A percentile compares a stretch with the other conserved stretches of the same genome.
Conservation (phyloP, 148 eudicot genomes). For the Nepenthes gracilis region DNA sequence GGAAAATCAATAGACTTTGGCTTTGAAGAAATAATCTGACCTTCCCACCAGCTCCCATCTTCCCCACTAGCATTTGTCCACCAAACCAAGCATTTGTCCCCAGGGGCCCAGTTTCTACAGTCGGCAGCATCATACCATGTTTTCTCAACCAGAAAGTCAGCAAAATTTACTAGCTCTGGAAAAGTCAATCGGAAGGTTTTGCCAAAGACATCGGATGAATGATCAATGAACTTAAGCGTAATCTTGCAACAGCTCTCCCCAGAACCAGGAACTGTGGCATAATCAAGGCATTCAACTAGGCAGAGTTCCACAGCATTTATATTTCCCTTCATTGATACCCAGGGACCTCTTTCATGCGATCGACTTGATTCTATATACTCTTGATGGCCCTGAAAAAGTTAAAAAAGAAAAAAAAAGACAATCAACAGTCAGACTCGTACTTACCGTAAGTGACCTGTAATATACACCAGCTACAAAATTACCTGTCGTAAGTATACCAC, state of each 20-base stretch:
- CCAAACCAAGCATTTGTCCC: constrained; percentile 80
- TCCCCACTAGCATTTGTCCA: constrained; percentile 58
- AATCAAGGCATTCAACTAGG: constrained; percentile 44
- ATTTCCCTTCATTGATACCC: constrained; percentile 32
- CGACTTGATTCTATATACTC: constrained; percentile 35
- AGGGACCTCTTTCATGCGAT: constrained; percentile 37
- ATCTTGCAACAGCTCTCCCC: constrained; percentile 91
- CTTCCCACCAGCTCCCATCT: constrained; percentile 84
- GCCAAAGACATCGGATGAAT: constrained; percentile 30
- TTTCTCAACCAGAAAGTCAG: constrained; percentile 89
- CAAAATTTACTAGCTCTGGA: constrained; percentile 53
- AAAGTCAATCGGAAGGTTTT: constrained; percentile 45
- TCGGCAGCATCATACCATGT: constrained; percentile 57
- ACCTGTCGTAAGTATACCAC: constrained; percentile 86
- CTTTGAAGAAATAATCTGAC: constrained; percentile 33
- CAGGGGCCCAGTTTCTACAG: constrained; percentile 44
- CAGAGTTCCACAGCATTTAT: constrained; percentile 67
- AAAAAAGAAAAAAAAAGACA: not conserved
- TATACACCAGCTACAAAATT: constrained; percentile 5
- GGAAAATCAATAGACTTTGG: constrained; percentile 55
- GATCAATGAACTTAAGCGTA: constrained; percentile 50
- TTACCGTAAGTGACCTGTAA: not conserved
- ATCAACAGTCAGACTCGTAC: not conserved
- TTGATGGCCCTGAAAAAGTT: constrained; percentile 69
- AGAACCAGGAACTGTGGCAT: constrained; percentile 53